phyloP scores from a whole-genome alignment of 352 stramenopile species.

The Phytophthora cryptogea region DNA sequence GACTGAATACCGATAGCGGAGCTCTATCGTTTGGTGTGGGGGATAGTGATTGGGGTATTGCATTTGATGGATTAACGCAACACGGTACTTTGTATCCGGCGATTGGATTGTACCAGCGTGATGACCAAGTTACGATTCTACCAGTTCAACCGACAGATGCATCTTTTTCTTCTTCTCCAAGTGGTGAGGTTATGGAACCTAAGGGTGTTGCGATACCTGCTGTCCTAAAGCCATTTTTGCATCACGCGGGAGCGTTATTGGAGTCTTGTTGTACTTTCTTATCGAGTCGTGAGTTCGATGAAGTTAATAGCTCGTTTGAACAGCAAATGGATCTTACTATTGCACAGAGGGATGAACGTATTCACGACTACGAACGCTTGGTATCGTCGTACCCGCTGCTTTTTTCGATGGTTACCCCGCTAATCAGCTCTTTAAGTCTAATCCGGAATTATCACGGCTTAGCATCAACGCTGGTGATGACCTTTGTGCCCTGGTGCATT shows the following conservation, averaged over 20 bases:
- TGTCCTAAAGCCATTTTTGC: slow-evolving; percentile 77
- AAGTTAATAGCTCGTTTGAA: slow-evolving; percentile 27
- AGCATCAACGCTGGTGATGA: slow-evolving; percentile 66
- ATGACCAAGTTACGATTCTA: slow-evolving; percentile 89
- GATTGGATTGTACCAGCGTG: slow-evolving; percentile 88
- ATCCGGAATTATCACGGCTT: slow-evolving; percentile 76
- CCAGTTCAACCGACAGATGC: slow-evolving; percentile 55
- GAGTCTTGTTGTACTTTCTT: slow-evolving; percentile 62
- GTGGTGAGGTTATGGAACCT: slow-evolving; percentile 30
- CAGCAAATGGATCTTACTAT: slow-evolving; percentile 19
- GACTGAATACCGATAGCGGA: slow-evolving; percentile 87
- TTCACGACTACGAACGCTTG: slow-evolving; percentile 36
- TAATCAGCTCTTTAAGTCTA: slow-evolving; percentile 67
- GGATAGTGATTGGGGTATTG: slow-evolving; percentile 89
- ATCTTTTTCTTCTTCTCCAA: slow-evolving; percentile 26
- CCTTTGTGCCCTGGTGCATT: slow-evolving; percentile 83
- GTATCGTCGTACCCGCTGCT: slow-evolving; percentile 56
- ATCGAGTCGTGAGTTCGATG: slow-evolving; percentile 31
- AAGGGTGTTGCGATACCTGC: slow-evolving; percentile 62
- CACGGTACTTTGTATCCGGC: slow-evolving; percentile 88
- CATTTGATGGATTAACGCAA: slow-evolving; percentile 88
- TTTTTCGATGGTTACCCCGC: slow-evolving; percentile 62
- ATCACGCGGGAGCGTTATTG: slow-evolving; percentile 64
- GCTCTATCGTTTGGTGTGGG: slow-evolving; percentile 88
- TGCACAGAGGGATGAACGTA: slow-evolving; percentile 19